These are phyloP conservation scores for Talaromyces proteolyticus DNA, from an alignment of 495 filamentous ascomycete species.

Conservation along the genomic window DNA sequence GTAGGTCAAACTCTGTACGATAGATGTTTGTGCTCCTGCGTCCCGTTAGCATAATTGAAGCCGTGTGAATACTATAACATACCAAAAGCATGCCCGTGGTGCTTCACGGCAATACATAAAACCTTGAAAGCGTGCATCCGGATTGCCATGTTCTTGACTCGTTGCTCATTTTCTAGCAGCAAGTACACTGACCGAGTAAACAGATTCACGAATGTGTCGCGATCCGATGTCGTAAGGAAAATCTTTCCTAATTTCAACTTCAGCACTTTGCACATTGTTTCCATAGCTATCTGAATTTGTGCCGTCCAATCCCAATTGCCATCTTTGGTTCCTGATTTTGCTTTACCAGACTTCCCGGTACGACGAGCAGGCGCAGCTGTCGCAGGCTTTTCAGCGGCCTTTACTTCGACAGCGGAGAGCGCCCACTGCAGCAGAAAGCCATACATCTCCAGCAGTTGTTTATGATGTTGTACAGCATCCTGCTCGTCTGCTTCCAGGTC, in stretches of 20 bases:
- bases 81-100: constrained; percentile 97
- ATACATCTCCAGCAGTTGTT: constrained; percentile 87
- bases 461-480: constrained; percentile 78
- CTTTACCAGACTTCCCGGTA: constrained; percentile 72
- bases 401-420: constrained; percentile 84
- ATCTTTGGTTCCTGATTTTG: constrained; percentile 62
- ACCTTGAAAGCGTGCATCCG: constrained; percentile 98
- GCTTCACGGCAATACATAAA: constrained; percentile 92
- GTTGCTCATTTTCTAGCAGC: constrained; percentile 87
- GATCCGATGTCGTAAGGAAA: constrained; percentile 93
- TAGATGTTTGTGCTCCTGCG: constrained; percentile 93
- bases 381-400: constrained; percentile 81
- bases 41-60: constrained; percentile 13
- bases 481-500: constrained; percentile 91
- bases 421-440: constrained; percentile 95
- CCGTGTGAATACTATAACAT: constrained; percentile 17
- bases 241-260: constrained; percentile 88
- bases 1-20: constrained; percentile 94
- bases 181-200: constrained; percentile 93
- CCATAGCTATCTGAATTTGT: constrained; percentile 82
- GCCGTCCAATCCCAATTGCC: constrained; percentile 80
- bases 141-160: constrained; percentile 84
- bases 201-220: constrained; percentile 88
- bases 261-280: constrained; percentile 92
- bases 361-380: constrained; percentile 61